These are phyloP conservation scores for Arbutus unedo DNA, from an alignment of 148 eudicot genomes.

Conservation along the genomic window DNA sequence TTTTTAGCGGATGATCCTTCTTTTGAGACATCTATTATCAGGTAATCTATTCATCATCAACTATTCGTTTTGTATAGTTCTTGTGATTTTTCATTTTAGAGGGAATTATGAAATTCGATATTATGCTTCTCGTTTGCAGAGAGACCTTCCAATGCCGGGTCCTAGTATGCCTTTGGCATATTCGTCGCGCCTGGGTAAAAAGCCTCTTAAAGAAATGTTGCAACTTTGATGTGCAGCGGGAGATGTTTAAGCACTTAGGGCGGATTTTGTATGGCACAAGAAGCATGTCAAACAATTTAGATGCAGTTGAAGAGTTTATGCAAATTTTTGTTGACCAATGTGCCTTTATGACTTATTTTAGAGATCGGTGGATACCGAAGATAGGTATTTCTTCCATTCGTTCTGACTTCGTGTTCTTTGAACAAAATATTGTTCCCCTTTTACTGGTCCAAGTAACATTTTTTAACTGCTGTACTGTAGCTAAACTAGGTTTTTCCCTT, in stretches of 20 bases:
- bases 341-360: slow-evolving; percentile 26
- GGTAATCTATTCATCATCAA: slow-evolving; percentile 10
- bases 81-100: not conserved
- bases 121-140: slow-evolving; percentile 13
- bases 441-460: not conserved
- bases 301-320: slow-evolving; percentile 28
- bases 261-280: slow-evolving; percentile 29
- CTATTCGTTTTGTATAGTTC: not conserved
- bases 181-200: slow-evolving; percentile 34
- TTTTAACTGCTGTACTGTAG: not conserved
- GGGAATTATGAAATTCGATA: not conserved
- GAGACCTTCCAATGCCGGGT: slow-evolving; percentile 32
- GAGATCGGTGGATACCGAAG: slow-evolving; percentile 27
- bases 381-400: slow-evolving; percentile 22
- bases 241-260: slow-evolving; percentile 36
- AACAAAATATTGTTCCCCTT: not conserved
- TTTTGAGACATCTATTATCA: slow-evolving; percentile 20
- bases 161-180: slow-evolving; percentile 32
- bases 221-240: slow-evolving; percentile 33
- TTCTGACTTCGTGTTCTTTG: slow-evolving; percentile 6
- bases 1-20: slow-evolving; percentile 30
- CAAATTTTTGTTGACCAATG: slow-evolving; percentile 32
- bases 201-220: slow-evolving; percentile 23
- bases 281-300: slow-evolving; percentile 16
- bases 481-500: not conserved